Conservation (phyloP, 768 basidiomycete species). For the Boletus reticulatus region DNA sequence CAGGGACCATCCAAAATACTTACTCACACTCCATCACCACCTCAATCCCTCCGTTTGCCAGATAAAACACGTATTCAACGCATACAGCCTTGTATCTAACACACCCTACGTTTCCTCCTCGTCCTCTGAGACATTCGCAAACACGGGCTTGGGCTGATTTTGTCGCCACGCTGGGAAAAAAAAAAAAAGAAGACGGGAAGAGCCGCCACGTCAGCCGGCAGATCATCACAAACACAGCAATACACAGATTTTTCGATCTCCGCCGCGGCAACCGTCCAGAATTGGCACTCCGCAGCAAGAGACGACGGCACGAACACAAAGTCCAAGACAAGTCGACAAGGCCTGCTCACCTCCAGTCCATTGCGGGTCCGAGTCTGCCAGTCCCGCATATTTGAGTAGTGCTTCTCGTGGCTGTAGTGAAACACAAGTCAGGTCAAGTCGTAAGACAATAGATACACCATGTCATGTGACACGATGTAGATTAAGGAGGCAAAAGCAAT, state of each 20-base stretch:
- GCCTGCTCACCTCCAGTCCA: conserved; percentile 77
- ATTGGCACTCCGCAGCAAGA: conserved; percentile 30
- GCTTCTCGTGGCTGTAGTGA: conserved; percentile 87
- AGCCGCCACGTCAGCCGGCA: conserved; percentile 57
- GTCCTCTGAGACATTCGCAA: conserved; percentile 57
- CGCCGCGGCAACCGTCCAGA: conserved; percentile 28
- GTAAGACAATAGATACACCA: conserved; percentile 12
- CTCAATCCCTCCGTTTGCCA: conserved; percentile 7
- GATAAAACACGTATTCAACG: conserved; percentile 6
- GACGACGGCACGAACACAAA: background rate
- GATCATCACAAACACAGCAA: conserved; percentile 34
- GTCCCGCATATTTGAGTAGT: conserved; percentile 85
- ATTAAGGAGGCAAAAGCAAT: conserved; percentile 13
- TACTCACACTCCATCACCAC: conserved; percentile 32
- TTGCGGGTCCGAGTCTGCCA: conserved; percentile 72
- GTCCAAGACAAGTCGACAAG: conserved; percentile 13
- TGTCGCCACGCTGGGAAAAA: conserved; percentile 76
- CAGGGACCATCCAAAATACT: conserved; percentile 59
- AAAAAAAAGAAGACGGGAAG: conserved; percentile 42
- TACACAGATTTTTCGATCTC: conserved; percentile 30
- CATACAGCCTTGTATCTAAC: background rate
- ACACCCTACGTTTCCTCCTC: conserved; percentile 54
- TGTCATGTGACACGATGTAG: conserved; percentile 13
- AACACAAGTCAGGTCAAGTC: conserved; percentile 21
- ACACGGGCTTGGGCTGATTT: conserved; percentile 87